Evolutionary conservation across 2,329 filamentous ascomycete genomes (phyloP).

Genomic region (Sarocladium kiliense): DNA sequence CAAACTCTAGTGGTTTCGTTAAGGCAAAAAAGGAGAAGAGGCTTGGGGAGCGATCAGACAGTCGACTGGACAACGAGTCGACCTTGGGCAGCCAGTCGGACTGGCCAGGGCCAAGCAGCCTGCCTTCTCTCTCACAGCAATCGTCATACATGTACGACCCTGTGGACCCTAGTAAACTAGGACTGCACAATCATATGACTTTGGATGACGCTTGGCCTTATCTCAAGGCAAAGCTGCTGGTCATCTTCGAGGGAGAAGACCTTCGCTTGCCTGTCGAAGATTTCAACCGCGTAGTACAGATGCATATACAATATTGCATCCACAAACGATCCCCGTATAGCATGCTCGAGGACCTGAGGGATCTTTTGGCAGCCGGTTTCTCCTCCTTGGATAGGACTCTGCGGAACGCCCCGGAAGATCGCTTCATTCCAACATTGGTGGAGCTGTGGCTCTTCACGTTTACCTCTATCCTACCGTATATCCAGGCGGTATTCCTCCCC

Average conservation of each 20-base stretch:
- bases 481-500: conserved; percentile 91
- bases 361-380: conserved; percentile 77
- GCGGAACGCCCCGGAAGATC: conserved; percentile 72
- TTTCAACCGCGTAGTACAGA: conserved; percentile 72
- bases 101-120: conserved; percentile 50
- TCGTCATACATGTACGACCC: conserved; percentile 44
- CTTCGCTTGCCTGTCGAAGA: conserved; percentile 76
- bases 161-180: conserved; percentile 48
- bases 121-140: conserved; percentile 38
- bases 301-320: conserved; percentile 74
- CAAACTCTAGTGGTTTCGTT: conserved; percentile 61
- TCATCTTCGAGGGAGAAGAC: conserved; percentile 78
- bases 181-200: conserved; percentile 63
- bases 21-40: conserved; percentile 87
- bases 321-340: conserved; percentile 65
- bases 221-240: conserved; percentile 68
- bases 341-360: conserved; percentile 71
- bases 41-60: conserved; percentile 53
- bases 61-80: conserved; percentile 48
- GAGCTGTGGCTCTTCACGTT: conserved; percentile 95
- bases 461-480: conserved; percentile 82
- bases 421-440: conserved; percentile 83
- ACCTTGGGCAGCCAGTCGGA: conserved; percentile 32
- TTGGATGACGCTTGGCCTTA: conserved; percentile 79
- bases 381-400: conserved; percentile 79